Conservation (phyloP, 345 rosid species). For the Euphorbia tirucalli region DNA sequence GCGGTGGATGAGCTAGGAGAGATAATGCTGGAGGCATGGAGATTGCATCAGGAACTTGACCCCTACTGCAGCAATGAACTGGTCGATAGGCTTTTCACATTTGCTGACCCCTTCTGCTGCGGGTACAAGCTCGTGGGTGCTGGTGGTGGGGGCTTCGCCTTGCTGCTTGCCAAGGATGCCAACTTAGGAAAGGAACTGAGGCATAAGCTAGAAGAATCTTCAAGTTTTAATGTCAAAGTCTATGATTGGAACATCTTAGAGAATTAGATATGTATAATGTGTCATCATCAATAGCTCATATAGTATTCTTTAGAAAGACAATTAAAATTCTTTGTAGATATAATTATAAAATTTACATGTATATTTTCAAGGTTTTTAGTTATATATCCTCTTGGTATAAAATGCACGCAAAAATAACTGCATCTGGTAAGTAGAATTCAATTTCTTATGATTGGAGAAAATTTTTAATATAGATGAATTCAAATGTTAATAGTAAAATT, state of each 20-base stretch:
- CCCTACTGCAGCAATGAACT: constrained; percentile 89
- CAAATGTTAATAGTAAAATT: too few relatives aligned
- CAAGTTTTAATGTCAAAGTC: constrained; percentile 51
- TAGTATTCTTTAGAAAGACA: neutral
- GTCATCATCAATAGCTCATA: neutral
- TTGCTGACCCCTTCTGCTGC: constrained; percentile 68
- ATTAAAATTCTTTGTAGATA: neutral
- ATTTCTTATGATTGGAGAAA: too few relatives aligned
- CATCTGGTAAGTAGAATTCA: too few relatives aligned
- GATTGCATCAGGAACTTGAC: constrained; percentile 93
- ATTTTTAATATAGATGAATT: too few relatives aligned
- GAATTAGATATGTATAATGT: constrained; percentile 6
- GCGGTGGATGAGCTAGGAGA: constrained; percentile 76
- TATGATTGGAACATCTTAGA: constrained; percentile 60
- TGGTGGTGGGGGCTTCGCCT: constrained; percentile 92
- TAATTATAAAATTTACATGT: neutral
- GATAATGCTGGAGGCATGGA: constrained; percentile 92
- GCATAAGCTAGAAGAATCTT: constrained; percentile 42
- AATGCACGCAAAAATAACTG: too few relatives aligned
- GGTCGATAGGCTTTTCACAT: constrained; percentile 68
- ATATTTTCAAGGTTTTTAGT: too few relatives aligned
- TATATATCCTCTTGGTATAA: too few relatives aligned
- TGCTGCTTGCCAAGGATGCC: constrained; percentile 62
- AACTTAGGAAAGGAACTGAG: constrained; percentile 50
- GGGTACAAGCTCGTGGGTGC: constrained; percentile 98